Evolutionary conservation across 2,329 filamentous ascomycete genomes (phyloP).

Genomic region (Colletotrichum sp.): DNA sequence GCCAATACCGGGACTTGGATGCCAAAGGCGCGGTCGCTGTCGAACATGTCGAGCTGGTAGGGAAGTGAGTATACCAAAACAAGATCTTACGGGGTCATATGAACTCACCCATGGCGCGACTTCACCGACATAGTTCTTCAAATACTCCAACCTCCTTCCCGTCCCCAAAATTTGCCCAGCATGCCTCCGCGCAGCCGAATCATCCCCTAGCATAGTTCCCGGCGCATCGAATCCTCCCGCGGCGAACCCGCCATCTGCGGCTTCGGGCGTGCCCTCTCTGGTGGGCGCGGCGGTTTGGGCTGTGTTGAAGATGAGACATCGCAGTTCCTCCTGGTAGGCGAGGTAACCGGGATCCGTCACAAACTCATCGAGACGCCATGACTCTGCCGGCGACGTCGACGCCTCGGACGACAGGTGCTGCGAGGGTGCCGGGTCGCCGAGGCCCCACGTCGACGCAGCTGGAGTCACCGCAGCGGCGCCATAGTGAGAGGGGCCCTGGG

Average conservation of each 20-base stretch:
- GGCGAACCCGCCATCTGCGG: conserved; percentile 17
- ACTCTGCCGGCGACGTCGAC: conserved; percentile 29
- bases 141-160: conserved; percentile 39
- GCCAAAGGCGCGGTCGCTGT: conserved; percentile 56
- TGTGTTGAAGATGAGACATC: conserved; percentile 49
- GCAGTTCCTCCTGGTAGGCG: conserved; percentile 50
- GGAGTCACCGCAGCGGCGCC: not conserved
- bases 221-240: conserved; percentile 13
- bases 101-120: conserved; percentile 54
- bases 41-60: conserved; percentile 61
- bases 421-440: conserved; percentile 5
- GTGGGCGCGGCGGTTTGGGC: conserved; percentile 48
- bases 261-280: conserved; percentile 39
- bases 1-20: conserved; percentile 56
- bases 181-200: not conserved
- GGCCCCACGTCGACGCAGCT: not conserved
- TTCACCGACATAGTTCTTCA: conserved; percentile 57
- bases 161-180: conserved; percentile 29
- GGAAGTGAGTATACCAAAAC: not conserved
- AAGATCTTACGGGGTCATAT: fast-evolving
- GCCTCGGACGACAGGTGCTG: conserved; percentile 18
- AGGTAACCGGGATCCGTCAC: conserved; percentile 45
- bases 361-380: conserved; percentile 39
- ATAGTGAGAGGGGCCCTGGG: not conserved
- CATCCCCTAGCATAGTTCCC: conserved; percentile 2